Conservation (phyloP, 2,329 filamentous ascomycete genomes). For the Anthostomella pinea region DNA sequence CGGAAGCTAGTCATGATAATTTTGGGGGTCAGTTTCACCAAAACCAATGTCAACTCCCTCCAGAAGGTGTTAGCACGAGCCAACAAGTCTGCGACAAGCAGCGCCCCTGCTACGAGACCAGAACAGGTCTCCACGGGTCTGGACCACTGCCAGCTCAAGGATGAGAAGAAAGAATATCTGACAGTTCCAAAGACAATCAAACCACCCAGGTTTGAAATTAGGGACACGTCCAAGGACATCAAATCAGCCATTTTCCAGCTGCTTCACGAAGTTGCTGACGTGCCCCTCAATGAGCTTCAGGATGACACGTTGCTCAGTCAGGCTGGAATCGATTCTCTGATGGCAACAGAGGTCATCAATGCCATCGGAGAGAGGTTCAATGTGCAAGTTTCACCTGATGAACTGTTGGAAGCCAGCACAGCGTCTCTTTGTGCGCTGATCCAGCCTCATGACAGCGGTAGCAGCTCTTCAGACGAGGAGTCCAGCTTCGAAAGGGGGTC, state of each 20-base stretch:
- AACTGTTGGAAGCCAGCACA: no score
- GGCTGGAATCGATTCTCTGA: conserved; percentile 37
- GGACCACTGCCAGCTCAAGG: neutral
- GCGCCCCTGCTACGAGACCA: neutral
- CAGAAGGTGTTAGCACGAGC: neutral
- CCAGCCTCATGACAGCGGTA: no score
- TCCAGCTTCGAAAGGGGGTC: no score
- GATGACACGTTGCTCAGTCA: conserved; percentile 27
- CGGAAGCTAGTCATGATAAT: neutral
- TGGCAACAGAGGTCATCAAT: conserved; percentile 32
- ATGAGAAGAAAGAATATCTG: neutral
- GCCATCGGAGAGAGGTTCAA: conserved; percentile 25
- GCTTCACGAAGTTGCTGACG: neutral
- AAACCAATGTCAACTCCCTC: neutral
- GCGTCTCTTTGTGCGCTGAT: no score
- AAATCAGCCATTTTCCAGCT: neutral
- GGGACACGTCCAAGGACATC: neutral
- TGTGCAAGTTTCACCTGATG: no score
- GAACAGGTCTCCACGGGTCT: neutral
- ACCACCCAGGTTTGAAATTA: no score
- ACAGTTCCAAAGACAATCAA: no score
- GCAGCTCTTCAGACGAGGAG: no score
- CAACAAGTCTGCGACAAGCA: neutral
- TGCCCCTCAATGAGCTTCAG: conserved; percentile 17
- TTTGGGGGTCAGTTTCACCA: neutral